Evolutionary conservation across 495 filamentous ascomycete genomes (phyloP).

Genomic region (Geopyxis carbonaria): DNA sequence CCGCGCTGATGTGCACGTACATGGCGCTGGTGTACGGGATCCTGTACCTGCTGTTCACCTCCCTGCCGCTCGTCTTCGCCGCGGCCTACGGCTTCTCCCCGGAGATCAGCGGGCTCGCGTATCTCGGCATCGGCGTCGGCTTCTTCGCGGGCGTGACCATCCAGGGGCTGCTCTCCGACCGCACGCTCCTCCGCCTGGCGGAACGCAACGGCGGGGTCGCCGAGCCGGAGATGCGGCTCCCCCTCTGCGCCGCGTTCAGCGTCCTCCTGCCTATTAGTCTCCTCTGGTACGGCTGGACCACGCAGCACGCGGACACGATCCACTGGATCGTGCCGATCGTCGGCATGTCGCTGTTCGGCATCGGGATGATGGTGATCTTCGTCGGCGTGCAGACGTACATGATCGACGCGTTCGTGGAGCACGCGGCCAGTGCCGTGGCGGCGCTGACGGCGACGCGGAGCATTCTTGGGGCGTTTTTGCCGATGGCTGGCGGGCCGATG

Average conservation of each 20-base stretch:
- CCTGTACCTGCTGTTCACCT: conserved; percentile 64
- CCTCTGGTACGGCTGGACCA: conserved; percentile 36
- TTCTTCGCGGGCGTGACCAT: conserved; percentile 25
- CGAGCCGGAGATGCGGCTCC: conserved; percentile 36
- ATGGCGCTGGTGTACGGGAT: conserved; percentile 61
- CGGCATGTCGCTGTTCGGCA: conserved; percentile 33
- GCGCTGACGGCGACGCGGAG: conserved; percentile 38
- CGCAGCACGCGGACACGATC: conserved; percentile 21
- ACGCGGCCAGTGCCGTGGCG: conserved; percentile 43
- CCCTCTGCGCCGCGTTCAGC: conserved; percentile 33
- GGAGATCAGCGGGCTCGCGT: conserved; percentile 30
- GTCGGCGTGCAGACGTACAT: conserved; percentile 40
- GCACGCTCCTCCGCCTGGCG: conserved; percentile 28
- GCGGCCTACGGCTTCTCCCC: conserved; percentile 34
- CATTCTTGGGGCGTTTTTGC: conserved; percentile 39
- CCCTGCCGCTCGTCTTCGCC: conserved; percentile 46
- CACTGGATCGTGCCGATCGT: conserved; percentile 44
- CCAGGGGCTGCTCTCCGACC: conserved; percentile 28
- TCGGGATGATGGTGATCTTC: conserved; percentile 37
- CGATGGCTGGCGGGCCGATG: conserved; percentile 38
- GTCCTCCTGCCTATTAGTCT: conserved; percentile 32
- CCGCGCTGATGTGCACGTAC: conserved; percentile 49
- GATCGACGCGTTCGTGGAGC: conserved; percentile 40
- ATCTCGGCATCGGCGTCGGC: conserved; percentile 34
- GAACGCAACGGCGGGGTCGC: conserved; percentile 35